These are phyloP conservation scores for Pythium scleroteichum DNA, from an alignment of 352 stramenopile species.

Conservation along the genomic window DNA sequence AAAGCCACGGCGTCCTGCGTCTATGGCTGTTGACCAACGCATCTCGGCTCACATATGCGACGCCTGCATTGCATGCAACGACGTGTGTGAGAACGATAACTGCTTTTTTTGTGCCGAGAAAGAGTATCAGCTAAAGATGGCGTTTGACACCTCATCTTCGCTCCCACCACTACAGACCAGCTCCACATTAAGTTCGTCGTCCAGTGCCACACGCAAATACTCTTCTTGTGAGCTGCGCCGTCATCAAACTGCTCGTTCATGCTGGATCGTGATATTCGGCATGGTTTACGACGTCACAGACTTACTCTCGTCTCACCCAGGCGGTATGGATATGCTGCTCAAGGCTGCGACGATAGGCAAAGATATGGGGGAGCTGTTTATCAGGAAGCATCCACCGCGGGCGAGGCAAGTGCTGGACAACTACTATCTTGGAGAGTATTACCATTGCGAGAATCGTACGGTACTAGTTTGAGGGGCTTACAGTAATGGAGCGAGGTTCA, in stretches of 20 bases:
- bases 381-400: conserved; percentile 53
- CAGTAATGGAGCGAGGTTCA: background rate
- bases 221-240: conserved; percentile 89
- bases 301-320: conserved; percentile 87
- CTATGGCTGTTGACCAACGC: conserved; percentile 9
- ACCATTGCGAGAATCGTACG: conserved; percentile 54
- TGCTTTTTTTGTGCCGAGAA: conserved; percentile 82
- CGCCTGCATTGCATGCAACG: conserved; percentile 80
- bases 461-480: conserved; percentile 18
- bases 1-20: background rate
- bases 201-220: conserved; percentile 57
- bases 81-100: conserved; percentile 57
- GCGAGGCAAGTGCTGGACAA: conserved; percentile 47
- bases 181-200: conserved; percentile 13
- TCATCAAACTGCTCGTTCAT: conserved; percentile 80
- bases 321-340: conserved; percentile 68
- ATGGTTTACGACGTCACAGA: conserved; percentile 92
- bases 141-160: conserved; percentile 33
- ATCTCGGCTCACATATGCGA: conserved; percentile 49
- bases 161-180: background rate
- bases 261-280: conserved; percentile 90
- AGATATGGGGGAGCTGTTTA: conserved; percentile 51
- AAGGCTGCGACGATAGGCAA: conserved; percentile 49
- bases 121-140: conserved; percentile 60
- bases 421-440: conserved; percentile 66